phyloP scores from a whole-genome alignment of 1,284 basidiomycete species.

The Melanopsichium pennsylvanicum region DNA sequence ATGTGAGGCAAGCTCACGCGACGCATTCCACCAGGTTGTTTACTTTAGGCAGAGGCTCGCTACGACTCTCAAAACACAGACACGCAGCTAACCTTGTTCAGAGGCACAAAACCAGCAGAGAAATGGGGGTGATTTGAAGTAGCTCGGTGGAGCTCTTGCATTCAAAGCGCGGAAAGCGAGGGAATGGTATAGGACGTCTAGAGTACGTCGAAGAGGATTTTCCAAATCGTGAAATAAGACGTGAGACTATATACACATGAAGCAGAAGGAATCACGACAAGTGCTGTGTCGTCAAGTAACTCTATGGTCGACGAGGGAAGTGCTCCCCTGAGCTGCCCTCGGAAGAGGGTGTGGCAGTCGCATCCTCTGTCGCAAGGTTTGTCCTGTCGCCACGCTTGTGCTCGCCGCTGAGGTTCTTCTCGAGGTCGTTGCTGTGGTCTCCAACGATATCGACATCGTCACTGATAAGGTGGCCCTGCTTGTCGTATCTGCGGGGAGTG shows the following conservation, averaged over 20 bases:
- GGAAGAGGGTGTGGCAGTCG: slow-evolving; percentile 26
- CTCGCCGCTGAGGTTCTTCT: slow-evolving; percentile 15
- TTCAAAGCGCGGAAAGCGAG: background rate
- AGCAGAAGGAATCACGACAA: too few relatives aligned
- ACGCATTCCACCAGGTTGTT: too few relatives aligned
- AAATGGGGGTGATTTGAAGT: too few relatives aligned
- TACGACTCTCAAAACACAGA: too few relatives aligned
- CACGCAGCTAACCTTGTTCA: too few relatives aligned
- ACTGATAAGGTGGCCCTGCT: slow-evolving; percentile 48
- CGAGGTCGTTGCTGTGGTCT: slow-evolving; percentile 29
- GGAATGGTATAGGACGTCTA: slow-evolving; percentile 28
- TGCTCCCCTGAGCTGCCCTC: slow-evolving; percentile 32
- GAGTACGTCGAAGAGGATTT: slow-evolving; percentile 3
- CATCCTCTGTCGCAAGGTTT: slow-evolving; percentile 30
- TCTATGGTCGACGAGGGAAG: slow-evolving; percentile 5
- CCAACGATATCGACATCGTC: slow-evolving; percentile 41
- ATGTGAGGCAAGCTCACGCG: too few relatives aligned
- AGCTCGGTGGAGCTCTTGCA: background rate
- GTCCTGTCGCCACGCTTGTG: slow-evolving; percentile 19
- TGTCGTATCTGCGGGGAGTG: slow-evolving; percentile 60
- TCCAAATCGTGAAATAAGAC: background rate
- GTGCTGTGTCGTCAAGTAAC: too few relatives aligned
- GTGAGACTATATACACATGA: background rate
- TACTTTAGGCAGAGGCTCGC: too few relatives aligned
- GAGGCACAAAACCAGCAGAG: too few relatives aligned